Evolutionary conservation across 2,329 filamentous ascomycete genomes (phyloP).

Genomic region (Aspergillus ochraceoroseus): DNA sequence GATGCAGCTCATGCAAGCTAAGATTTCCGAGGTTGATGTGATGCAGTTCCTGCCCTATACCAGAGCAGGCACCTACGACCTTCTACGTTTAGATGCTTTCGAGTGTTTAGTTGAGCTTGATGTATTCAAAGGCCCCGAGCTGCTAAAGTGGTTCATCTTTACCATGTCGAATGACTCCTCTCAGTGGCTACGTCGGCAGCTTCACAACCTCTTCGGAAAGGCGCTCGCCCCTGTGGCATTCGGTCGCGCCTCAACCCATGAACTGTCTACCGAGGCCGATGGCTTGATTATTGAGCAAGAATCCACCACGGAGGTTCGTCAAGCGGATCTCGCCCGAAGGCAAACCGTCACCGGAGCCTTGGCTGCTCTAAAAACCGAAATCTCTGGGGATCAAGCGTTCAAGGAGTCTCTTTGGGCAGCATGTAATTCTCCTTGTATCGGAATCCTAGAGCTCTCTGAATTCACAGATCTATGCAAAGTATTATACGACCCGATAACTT

Average conservation of each 20-base stretch:
- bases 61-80: conserved; percentile 54
- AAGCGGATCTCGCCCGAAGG: conserved; percentile 51
- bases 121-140: conserved; percentile 47
- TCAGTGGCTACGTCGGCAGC: conserved; percentile 52
- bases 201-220: conserved; percentile 51
- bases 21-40: conserved; percentile 50
- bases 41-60: conserved; percentile 60
- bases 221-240: conserved; percentile 57
- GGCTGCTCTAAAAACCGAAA: conserved; percentile 51
- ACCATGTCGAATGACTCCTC: conserved; percentile 55
- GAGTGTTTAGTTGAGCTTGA: conserved; percentile 54
- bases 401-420: conserved; percentile 55
- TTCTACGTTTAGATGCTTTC: conserved; percentile 57
- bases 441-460: conserved; percentile 52
- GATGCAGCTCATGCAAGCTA: conserved; percentile 51
- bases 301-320: conserved; percentile 48
- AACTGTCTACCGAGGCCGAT: conserved; percentile 32
- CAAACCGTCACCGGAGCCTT: conserved; percentile 57
- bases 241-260: conserved; percentile 43
- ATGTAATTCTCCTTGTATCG: conserved; percentile 49
- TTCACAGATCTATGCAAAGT: conserved; percentile 55
- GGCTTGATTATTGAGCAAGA: conserved; percentile 57
- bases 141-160: conserved; percentile 55
- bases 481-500: conserved; percentile 52
- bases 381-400: conserved; percentile 48